Evolutionary conservation across 2,329 filamentous ascomycete genomes (phyloP), one percentile per base, ranked within the genome.

Genomic region (Aspergillus amoenus): DNA sequence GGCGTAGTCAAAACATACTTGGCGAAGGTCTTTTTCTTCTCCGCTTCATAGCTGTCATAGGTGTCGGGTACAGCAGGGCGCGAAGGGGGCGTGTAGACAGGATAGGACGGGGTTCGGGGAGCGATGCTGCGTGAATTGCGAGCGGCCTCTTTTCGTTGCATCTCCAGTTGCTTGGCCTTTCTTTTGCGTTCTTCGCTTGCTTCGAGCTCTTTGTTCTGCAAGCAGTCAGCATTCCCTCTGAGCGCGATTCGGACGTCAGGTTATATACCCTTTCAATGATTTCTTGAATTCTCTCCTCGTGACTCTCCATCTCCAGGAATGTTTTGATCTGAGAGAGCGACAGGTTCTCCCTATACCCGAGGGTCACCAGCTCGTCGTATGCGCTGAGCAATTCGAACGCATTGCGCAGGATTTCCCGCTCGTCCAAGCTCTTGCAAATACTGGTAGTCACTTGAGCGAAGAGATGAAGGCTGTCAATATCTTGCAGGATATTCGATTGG

Each of bases 291-390:
- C 94, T 88, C 82, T 99, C 94, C 78, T 99, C 95, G 71, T 99
- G 94, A 76, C 89, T 94, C 77, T 99, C 94, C 94, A 99, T 99
- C 72, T 97, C 95, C 66, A 99, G 78, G 82, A 99, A 99, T 2
- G 94, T 97, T 84, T 95, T 97, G 81, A 99, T 99, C 79, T 99
- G 95, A 77, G 88, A 91, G 68, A 99, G 85, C 22, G 93, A 95
- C 66, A 99, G 80, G 76, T 99, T 99, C 80, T 99, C 94, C 70
- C 94, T 81, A 79, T 99, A 97, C 12, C 94, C 94, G 62, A 96
- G 82, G 1, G 93, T 97, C 59, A 99, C 93, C 58, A 99, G 84
- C 80, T 99, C 94, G 71, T 99, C 94, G 70, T 97, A 99, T 46
- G 94, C 94, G 74, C 91, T 95, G 63, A 99, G 86, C 41, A 99